Conservation (phyloP, 441 rosid species). For the Corymbia citriodora region DNA sequence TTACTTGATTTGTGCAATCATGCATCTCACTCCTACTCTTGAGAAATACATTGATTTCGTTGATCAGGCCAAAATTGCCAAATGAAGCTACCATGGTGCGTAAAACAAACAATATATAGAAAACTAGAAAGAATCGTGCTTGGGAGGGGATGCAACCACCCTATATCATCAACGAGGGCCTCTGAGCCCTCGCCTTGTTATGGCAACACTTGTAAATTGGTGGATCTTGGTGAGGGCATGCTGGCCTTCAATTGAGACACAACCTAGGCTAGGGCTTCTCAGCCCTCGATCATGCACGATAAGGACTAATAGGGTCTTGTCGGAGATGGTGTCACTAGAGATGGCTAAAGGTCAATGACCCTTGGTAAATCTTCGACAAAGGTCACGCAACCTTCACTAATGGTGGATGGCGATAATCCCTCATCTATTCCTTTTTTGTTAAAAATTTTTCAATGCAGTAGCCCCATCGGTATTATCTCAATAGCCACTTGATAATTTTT, state of each 20-base stretch:
- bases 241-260: not conserved
- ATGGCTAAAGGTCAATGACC: not conserved
- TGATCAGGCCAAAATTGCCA: not conserved
- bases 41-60: not conserved
- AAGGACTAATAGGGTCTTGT: not conserved
- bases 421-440: not conserved
- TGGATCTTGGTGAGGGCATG: not conserved
- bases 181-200: not conserved
- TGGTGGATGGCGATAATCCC: not conserved
- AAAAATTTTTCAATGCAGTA: not conserved
- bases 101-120: not conserved
- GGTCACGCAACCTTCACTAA: rapidly evolving
- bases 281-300: not conserved
- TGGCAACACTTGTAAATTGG: not conserved
- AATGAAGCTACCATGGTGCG: not conserved
- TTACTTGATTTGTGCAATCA: not conserved
- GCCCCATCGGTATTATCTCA: not conserved
- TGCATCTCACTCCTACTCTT: not conserved
- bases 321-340: not conserved
- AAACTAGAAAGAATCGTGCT: not conserved
- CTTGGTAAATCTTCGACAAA: rapidly evolving
- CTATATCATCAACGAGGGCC: not conserved
- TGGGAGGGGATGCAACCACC: not conserved
- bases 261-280: not conserved
- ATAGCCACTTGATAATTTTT: not conserved